These are phyloP conservation scores for Oxytropis ochrocephala DNA, from an alignment of 306 rosid species.

Conservation along the genomic window DNA sequence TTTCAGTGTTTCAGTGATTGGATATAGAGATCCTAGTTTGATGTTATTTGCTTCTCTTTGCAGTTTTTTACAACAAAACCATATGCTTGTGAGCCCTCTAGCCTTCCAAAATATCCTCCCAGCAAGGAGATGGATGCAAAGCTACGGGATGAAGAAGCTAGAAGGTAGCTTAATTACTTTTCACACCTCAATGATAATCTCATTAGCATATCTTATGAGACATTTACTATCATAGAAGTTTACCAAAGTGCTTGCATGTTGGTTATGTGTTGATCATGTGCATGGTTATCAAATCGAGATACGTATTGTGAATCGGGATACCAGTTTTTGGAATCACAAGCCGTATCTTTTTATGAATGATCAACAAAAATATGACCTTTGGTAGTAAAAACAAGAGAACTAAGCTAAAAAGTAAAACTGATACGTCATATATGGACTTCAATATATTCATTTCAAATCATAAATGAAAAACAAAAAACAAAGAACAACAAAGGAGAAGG, in stretches of 20 bases:
- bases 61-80: slow-evolving; percentile 91
- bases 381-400: too few species aligned
- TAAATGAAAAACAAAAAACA: too few species aligned
- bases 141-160: slow-evolving; percentile 92
- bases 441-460: too few species aligned
- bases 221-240: not conserved
- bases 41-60: slow-evolving; percentile 30
- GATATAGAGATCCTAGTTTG: not conserved
- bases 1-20: not conserved
- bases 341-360: too few species aligned
- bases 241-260: not conserved
- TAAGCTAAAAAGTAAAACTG: too few species aligned
- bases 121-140: slow-evolving; percentile 99
- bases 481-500: too few species aligned
- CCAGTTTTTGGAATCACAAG: too few species aligned
- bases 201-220: not conserved
- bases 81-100: slow-evolving; percentile 95
- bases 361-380: too few species aligned
- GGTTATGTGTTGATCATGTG: not conserved
- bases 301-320: too few species aligned
- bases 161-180: slow-evolving; percentile 57
- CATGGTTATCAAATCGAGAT: too few species aligned
- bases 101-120: slow-evolving; percentile 99
- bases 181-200: not conserved
- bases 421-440: too few species aligned